phyloP scores from a whole-genome alignment of 2,329 filamentous ascomycete genomes.

The Fonsecaea pugnacius region DNA sequence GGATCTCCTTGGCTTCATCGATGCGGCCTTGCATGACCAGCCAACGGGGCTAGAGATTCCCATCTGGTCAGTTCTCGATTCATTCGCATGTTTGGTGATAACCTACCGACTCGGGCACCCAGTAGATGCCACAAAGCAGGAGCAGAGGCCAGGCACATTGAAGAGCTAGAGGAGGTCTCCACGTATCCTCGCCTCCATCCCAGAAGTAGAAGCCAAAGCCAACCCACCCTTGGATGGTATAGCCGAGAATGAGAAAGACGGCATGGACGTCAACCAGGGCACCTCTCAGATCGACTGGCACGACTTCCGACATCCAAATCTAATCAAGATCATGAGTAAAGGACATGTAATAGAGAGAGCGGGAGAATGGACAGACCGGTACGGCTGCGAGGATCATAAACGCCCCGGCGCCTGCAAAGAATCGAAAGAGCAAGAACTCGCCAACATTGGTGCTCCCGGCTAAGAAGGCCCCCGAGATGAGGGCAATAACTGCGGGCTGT shows the following conservation, averaged over 20 bases:
- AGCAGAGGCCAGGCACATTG: conserved; percentile 30
- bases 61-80: background rate
- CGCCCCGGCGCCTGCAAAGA: conserved; percentile 31
- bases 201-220: conserved; percentile 36
- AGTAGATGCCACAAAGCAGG: conserved; percentile 31
- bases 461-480: conserved; percentile 30
- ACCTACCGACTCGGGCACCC: conserved; percentile 2
- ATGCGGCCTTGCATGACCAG: conserved; percentile 34
- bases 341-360: conserved; percentile 37
- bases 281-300: conserved; percentile 30
- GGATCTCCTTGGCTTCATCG: conserved; percentile 31
- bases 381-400: conserved; percentile 36
- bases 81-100: background rate
- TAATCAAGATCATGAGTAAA: background rate
- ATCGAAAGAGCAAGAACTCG: conserved; percentile 34
- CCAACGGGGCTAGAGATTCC: conserved; percentile 28
- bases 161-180: conserved; percentile 34
- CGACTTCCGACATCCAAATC: conserved; percentile 35
- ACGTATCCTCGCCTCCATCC: conserved; percentile 31
- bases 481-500: conserved; percentile 24
- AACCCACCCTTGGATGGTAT: conserved; percentile 34
- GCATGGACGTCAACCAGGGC: conserved; percentile 34
- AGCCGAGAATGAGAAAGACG: conserved; percentile 31
- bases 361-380: conserved; percentile 45
- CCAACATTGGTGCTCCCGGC: conserved; percentile 28